Base-by-base conservation (phyloP, 352 stramenopile species). In the Globisporangium middletonii region DNA sequence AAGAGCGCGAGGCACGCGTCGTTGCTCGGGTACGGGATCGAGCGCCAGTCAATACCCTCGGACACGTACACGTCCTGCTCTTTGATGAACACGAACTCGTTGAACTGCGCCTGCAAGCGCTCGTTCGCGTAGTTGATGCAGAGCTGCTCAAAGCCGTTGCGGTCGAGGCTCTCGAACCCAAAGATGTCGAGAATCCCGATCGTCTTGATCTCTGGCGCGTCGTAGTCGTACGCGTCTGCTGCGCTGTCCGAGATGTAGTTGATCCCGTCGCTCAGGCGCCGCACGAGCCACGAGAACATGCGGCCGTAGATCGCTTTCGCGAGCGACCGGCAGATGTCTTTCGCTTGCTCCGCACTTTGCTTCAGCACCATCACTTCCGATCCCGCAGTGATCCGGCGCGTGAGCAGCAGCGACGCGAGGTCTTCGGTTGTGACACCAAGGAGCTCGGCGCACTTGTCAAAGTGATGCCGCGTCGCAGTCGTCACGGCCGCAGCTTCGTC, bases 231-330 rank as follows among this genome's bases (percentile, higher is more conserved):
- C 33, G 71, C 63, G 9, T 81, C 68, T 1, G 67, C 78, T 26
- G 57, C 52, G 3, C 67, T 37, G n/a, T 63, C 75, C 23, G 88
- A 71, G 33, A 64, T 74, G 53, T 80, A 89, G 53, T 92, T 90
- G 51, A 91, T 93, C n/a, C 79, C 77, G 45, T 90, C 81, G 55
- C 79, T 92, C 27, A 95, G 60, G 28, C 85, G 79, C 8, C 73
- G 67, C 4, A 99, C 96, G 47, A 99, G 86, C 77, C 91, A 98
- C 33, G 89, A 85, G 72, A 99, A 99, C 1, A 99, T 72, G 2
- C 89, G 84, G 7, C 88, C 91, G 64, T 99, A 99, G 11, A 98
- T 94, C 12, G 94, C 87, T 66, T 99, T 99, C 13, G 95, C 92
- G 1, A 99, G 75, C 0, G 96, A 97, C 57, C 97, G 87, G 33